Evolutionary conservation across 371 early-diverging fungal genomes (phyloP).

Genomic region (Conidiobolus incongruus): DNA sequence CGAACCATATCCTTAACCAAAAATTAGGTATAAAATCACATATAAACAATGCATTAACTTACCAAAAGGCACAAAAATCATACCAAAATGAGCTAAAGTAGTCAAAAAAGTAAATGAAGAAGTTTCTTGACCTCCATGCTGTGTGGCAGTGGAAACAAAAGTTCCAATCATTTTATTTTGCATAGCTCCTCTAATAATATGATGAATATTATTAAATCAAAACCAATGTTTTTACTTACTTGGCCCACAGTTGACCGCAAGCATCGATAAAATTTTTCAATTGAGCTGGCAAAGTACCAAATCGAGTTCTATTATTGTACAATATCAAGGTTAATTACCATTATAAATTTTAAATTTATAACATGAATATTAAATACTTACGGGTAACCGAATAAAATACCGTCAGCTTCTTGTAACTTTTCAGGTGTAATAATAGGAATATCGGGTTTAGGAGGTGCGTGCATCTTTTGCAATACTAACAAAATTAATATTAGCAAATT

Average conservation of each 20-base stretch:
- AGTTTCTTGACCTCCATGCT: constrained; percentile 61
- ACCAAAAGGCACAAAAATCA: constrained; percentile 57
- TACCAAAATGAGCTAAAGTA: constrained; percentile 55
- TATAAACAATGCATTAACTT: neutral
- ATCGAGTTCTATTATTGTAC: constrained; percentile 20
- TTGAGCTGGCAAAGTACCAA: constrained; percentile 51
- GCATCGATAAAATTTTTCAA: constrained; percentile 43
- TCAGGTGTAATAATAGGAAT: constrained; percentile 30
- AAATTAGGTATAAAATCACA: neutral
- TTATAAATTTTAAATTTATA: neutral
- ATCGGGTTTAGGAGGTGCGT: constrained; percentile 28
- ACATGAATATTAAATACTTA: neutral
- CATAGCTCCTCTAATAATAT: constrained; percentile 17
- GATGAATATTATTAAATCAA: neutral
- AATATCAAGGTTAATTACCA: neutral
- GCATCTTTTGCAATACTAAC: constrained; percentile 35
- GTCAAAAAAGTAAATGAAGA: constrained; percentile 39
- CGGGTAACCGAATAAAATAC: constrained; percentile 55
- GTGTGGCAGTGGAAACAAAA: constrained; percentile 48
- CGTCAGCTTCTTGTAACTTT: constrained; percentile 42
- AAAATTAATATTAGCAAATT: neutral
- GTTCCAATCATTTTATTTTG: constrained; percentile 45
- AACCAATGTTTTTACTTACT: neutral
- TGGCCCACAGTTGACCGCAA: constrained; percentile 18
- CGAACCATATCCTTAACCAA: constrained; percentile 14